Evolutionary conservation across 2,329 filamentous ascomycete species (phyloP).

Genomic region (Ophiostoma angusticollis): DNA sequence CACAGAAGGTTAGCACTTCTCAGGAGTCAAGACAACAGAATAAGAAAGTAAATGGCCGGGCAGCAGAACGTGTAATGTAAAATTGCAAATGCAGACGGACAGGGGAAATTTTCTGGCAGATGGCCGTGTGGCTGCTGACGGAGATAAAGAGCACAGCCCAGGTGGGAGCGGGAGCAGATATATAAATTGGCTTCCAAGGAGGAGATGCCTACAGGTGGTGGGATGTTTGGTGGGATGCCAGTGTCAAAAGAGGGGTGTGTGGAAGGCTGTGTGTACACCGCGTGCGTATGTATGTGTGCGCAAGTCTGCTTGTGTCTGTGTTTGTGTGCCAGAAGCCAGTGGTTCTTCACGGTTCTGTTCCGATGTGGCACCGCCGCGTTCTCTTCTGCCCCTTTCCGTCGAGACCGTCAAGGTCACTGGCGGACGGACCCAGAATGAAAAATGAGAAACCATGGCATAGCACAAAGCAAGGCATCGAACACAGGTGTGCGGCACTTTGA

Average conservation of each 20-base stretch:
- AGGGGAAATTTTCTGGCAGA: neutral
- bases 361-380: too few species aligned
- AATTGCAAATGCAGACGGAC: neutral
- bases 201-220: neutral
- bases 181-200: neutral
- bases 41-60: slow-evolving; percentile 14
- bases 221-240: slow-evolving; percentile 1
- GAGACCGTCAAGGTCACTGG: too few species aligned
- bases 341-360: too few species aligned
- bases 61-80: neutral
- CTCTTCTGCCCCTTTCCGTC: too few species aligned
- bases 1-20: slow-evolving; percentile 4
- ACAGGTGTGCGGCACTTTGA: too few species aligned
- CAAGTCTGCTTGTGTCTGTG: neutral
- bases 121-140: too few species aligned
- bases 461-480: too few species aligned
- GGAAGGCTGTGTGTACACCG: neutral
- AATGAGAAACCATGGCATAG: too few species aligned
- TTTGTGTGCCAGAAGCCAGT: too few species aligned
- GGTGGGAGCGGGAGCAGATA: neutral
- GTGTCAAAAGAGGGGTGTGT: slow-evolving; percentile 1
- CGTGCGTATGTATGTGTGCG: neutral
- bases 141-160: neutral
- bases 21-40: slow-evolving; percentile 14
- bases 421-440: too few species aligned